Base-by-base conservation (phyloP, 352 stramenopile genomes). In the Pythium dissimile region DNA sequence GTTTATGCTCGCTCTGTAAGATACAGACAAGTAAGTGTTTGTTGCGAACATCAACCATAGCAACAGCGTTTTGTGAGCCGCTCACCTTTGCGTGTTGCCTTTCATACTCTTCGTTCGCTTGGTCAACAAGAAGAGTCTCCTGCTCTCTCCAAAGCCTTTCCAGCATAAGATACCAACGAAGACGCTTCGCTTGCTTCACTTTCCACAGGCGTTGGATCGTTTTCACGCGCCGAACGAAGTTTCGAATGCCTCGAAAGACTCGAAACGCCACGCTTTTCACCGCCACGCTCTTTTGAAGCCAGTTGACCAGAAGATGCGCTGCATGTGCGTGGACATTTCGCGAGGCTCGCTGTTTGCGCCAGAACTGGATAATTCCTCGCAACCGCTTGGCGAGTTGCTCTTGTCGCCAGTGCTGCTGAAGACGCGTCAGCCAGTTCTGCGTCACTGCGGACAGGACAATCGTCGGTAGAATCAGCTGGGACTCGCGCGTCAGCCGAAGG, bases 231-330 rank as follows among this genome's bases (percentile, higher is more conserved):
- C 78, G 72, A 13, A 88, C 45, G 30, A 73, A 88, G 3, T 75
- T 71, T 2, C 77, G 72, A 11, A 84, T 65, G 11, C 71, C 77
- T 39, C 62, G 71, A 46, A 88, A 86, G 2, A 85, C 69, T 13
- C 75, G 75, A 39, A 86, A 83, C 18, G 69, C 59, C 5, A 86
- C 69, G 42, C 62, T 76, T 46, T 75, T 80, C 4, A 88, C 70
- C 23, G 67, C 62, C 1, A 88, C 73, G 48, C 71, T 84, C 56
- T 84, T 86, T 52, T 84, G 73, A 13, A 88, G 64, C 77, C 77
- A 88, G 27, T 81, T 62, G 20, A 86, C 73, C 2, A 88, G 45
- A 37, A 88, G 35, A n/a, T 61, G 21, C 1, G 67, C 73, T 38
- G 73, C 67, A 6, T 69, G 41, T 1, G 53, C 60, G 44, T 82